Percentiles rank a stretch among this genome's conserved stretches.
phyloP scores from a whole-genome alignment of 2,329 filamentous ascomycete species.

The Fusarium anthophilum region DNA sequence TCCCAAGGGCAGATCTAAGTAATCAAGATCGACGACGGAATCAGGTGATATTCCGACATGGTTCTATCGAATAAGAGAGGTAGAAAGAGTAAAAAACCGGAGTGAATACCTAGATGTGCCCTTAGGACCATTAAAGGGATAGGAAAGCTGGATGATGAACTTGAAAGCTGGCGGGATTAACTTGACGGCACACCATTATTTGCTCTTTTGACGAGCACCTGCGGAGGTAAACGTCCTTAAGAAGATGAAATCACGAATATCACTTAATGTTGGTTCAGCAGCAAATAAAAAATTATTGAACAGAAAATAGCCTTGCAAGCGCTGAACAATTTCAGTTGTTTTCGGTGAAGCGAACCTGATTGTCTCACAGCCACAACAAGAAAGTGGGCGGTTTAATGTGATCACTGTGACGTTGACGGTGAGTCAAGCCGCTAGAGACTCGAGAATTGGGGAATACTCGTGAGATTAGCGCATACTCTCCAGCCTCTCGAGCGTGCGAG shows the following conservation, averaged over 20 bases:
- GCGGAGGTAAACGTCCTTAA: not conserved
- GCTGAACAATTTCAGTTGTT: constrained; percentile 6
- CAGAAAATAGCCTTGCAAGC: not conserved
- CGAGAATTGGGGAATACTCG: constrained; percentile 11
- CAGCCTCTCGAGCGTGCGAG: constrained; percentile 13
- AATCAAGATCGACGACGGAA: too few relatives aligned
- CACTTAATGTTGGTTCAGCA: not conserved
- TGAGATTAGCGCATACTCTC: constrained; percentile 26
- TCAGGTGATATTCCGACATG: too few relatives aligned
- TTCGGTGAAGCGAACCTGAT: constrained; percentile 27
- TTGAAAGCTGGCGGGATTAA: not conserved
- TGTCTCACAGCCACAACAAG: constrained; percentile 38
- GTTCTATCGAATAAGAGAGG: too few relatives aligned
- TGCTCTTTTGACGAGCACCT: not conserved
- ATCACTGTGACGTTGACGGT: constrained; percentile 40
- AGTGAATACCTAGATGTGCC: too few relatives aligned
- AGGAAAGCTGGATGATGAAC: not conserved
- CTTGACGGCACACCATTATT: not conserved
- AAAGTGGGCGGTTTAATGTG: constrained; percentile 29
- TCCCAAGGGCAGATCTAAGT: too few relatives aligned
- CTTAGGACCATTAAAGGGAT: not conserved
- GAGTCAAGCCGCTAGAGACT: constrained; percentile 33
- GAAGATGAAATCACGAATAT: not conserved
- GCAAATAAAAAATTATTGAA: not conserved
- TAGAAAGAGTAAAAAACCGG: too few relatives aligned